These are phyloP conservation scores for Glonium stellatum DNA, from an alignment of 495 filamentous ascomycete genomes.

Conservation along the genomic window DNA sequence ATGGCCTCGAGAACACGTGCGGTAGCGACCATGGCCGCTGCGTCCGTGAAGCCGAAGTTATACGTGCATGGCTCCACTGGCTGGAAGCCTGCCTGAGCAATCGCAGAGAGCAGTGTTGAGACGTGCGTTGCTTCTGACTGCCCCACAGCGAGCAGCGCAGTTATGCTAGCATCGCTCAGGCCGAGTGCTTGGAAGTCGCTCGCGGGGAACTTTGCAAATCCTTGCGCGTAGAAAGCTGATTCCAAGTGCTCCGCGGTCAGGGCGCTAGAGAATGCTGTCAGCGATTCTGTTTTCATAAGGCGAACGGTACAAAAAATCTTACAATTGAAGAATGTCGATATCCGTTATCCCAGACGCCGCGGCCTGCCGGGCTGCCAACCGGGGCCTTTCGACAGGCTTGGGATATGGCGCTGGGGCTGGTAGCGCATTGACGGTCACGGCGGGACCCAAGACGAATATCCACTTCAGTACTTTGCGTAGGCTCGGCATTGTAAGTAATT, in stretches of 20 bases:
- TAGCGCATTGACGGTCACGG: conserved; percentile 8
- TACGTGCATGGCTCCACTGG: conserved; percentile 56
- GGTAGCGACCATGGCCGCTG: conserved; percentile 52
- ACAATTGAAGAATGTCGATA: conserved; percentile 68
- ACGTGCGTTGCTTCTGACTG: conserved; percentile 53
- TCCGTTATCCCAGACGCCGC: conserved; percentile 49
- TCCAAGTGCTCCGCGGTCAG: conserved; percentile 61
- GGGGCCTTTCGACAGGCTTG: neutral
- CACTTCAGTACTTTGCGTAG: conserved; percentile 19
- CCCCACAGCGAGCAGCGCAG: conserved; percentile 47
- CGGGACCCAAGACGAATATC: conserved; percentile 22
- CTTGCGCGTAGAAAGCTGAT: conserved; percentile 54
- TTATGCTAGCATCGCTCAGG: conserved; percentile 42
- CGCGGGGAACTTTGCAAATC: conserved; percentile 54
- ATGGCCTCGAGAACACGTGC: conserved; percentile 56
- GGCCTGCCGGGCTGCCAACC: conserved; percentile 12
- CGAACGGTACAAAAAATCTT: conserved; percentile 29
- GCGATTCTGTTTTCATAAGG: conserved; percentile 3
- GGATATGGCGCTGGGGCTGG: conserved; percentile 2
- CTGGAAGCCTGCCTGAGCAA: conserved; percentile 47
- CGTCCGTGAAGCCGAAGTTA: conserved; percentile 56
- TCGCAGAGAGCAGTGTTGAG: conserved; percentile 46
- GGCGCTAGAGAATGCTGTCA: conserved; percentile 40
- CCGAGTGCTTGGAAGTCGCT: conserved; percentile 52
- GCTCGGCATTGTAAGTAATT: conserved; percentile 28